phyloP scores from a whole-genome alignment of 176 grass and related monocot genomes.

The Aegilops bicornis region DNA sequence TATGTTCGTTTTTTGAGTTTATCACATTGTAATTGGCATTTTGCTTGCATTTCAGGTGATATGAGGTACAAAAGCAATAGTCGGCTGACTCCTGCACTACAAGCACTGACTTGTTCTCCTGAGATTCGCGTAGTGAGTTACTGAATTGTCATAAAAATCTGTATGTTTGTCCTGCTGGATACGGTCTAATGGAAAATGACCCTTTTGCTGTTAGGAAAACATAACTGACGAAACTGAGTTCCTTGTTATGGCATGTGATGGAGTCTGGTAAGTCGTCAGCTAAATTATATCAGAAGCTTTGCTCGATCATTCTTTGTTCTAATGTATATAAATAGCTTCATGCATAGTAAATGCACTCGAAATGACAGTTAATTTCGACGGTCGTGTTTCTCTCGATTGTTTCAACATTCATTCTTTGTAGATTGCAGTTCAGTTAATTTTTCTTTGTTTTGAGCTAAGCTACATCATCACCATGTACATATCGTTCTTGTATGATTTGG shows the following conservation, averaged over 20 bases:
- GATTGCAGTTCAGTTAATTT: not conserved
- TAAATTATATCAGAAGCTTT: not conserved
- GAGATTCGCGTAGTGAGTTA: slow-evolving; percentile 39
- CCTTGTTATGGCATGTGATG: slow-evolving; percentile 63
- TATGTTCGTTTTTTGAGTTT: not conserved
- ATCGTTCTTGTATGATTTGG: not conserved
- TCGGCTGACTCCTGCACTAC: not conserved
- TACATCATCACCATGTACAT: not conserved
- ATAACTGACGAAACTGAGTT: slow-evolving; percentile 45
- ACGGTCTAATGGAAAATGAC: slow-evolving; percentile 14
- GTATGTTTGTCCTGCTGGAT: slow-evolving; percentile 9
- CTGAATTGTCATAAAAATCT: not conserved
- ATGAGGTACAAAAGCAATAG: slow-evolving; percentile 18
- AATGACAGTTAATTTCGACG: not conserved
- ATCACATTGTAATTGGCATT: not conserved
- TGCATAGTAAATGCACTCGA: not conserved
- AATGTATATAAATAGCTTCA: not conserved
- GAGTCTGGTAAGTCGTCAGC: slow-evolving; percentile 50
- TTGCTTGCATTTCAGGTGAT: slow-evolving; percentile 41
- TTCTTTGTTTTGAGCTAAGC: slow-evolving; percentile 12
- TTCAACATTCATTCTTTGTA: too few relatives aligned
- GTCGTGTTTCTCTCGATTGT: too few relatives aligned
- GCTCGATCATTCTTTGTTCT: slow-evolving; percentile 12
- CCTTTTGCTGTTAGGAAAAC: slow-evolving; percentile 18
- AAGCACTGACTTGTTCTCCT: slow-evolving; percentile 41